Evolutionary conservation across 768 basidiomycete species (phyloP), one percentile per base, ranked within the genome.

Genomic region (Russula sp.): DNA sequence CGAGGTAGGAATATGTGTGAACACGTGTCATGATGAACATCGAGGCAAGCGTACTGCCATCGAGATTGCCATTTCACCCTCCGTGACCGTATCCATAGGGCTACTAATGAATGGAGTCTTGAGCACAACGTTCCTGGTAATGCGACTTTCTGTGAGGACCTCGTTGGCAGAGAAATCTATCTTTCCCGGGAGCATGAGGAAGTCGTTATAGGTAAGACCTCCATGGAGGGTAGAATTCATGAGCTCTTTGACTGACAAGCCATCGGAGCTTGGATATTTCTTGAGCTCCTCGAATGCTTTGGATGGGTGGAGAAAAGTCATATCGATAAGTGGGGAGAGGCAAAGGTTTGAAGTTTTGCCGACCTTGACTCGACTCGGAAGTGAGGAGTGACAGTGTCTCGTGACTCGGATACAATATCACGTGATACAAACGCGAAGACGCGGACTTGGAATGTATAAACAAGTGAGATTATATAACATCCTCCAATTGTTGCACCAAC

Each of bases 61-160:
- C 55, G 87, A 79, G 72, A 96, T 93, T 35, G 92, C 93, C 91
- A 95, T 96, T 63, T 91, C 86, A 58, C 82, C 85, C 76, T 98
- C 97, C 1, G 97, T 98, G 69, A 98, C 97, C 50, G 97, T 99
- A 78, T 99, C 97, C 97, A 99, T 99, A 16, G 97, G 96, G 56
- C 92, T 95, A 74, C 93, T 96, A 79, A 98, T 80, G 77, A 99
- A 96, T 0, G 96, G 97, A 0, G 94, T 95, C 77, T 94, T 98
- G 70, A 99, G 81, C 48, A 79, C 77, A 69, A 98, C 91, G 69
- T 97, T 97, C 60, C 89, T 86, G 27, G 96, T 97, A 62, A 99
- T 86, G 59, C 81, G 84, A 70, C 85, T 89, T 77, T 98, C 93
- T 2, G 91, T 86, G 69, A 82, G 71, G 72, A 94, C 95, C 49